Conservation (phyloP, 495 filamentous ascomycete species). For the Pyronema domesticum region DNA sequence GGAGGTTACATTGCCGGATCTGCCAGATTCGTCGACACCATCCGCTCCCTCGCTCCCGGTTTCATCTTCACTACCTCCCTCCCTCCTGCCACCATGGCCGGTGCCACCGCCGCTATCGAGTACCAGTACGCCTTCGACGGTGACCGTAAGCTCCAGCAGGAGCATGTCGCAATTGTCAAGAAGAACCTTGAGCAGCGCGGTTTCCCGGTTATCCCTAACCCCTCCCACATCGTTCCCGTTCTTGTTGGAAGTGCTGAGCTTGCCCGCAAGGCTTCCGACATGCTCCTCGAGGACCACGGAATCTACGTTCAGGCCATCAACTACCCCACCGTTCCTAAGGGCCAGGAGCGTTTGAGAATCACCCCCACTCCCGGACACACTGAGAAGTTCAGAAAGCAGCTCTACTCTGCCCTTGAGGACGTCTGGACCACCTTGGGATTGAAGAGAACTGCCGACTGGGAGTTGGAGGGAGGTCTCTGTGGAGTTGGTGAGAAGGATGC, state of each 20-base stretch:
- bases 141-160: constrained; percentile 77
- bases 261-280: constrained; percentile 78
- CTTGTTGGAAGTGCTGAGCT: constrained; percentile 86
- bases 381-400: constrained; percentile 60
- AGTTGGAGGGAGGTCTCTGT: constrained; percentile 76
- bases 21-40: constrained; percentile 75
- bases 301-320: constrained; percentile 99
- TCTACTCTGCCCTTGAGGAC: constrained; percentile 65
- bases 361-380: constrained; percentile 89
- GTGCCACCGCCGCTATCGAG: constrained; percentile 77
- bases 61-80: constrained; percentile 99
- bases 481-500: constrained; percentile 58
- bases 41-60: constrained; percentile 85
- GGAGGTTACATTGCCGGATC: constrained; percentile 94
- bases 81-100: constrained; percentile 91
- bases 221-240: constrained; percentile 85
- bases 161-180: constrained; percentile 89
- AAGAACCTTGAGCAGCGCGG: constrained; percentile 52
- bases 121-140: constrained; percentile 68
- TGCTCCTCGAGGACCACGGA: constrained; percentile 66
- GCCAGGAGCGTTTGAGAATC: constrained; percentile 85
- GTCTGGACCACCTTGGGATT: constrained; percentile 80
- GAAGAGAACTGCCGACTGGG: constrained; percentile 83
- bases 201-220: constrained; percentile 97
- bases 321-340: constrained; percentile 91